These are phyloP conservation scores for Beauveria sp. DNA, from an alignment of 2,329 filamentous ascomycete species.

Conservation along the genomic window DNA sequence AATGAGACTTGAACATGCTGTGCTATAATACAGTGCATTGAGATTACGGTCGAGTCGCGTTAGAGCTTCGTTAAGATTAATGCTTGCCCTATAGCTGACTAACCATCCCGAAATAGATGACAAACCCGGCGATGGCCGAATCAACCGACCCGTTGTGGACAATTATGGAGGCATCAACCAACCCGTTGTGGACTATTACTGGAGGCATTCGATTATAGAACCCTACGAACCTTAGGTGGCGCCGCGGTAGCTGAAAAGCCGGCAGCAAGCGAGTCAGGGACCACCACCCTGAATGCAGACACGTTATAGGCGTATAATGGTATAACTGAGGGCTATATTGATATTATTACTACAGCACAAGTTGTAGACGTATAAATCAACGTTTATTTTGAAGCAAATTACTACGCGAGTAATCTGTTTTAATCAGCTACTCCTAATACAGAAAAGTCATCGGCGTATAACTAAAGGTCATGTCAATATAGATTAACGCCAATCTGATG, in stretches of 20 bases:
- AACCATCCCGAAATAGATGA: background rate
- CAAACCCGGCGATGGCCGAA: background rate
- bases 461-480: no score
- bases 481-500: no score
- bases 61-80: background rate
- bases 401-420: no score
- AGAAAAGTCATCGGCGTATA: no score
- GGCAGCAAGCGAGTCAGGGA: background rate
- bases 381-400: background rate
- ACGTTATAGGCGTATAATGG: background rate
- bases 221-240: background rate
- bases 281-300: background rate
- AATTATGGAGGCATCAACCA: background rate
- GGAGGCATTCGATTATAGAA: background rate
- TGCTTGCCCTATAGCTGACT: background rate
- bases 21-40: background rate
- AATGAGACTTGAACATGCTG: background rate
- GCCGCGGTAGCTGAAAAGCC: background rate
- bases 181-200: background rate
- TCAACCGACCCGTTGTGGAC: no score
- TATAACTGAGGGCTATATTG: no score
- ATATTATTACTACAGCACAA: background rate
- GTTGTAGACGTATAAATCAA: background rate
- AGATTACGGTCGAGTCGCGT: background rate
- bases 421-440: no score